Evolutionary conservation across 169 alveolate genomes (phyloP).

Genomic region (Besnoitia besnoiti): DNA sequence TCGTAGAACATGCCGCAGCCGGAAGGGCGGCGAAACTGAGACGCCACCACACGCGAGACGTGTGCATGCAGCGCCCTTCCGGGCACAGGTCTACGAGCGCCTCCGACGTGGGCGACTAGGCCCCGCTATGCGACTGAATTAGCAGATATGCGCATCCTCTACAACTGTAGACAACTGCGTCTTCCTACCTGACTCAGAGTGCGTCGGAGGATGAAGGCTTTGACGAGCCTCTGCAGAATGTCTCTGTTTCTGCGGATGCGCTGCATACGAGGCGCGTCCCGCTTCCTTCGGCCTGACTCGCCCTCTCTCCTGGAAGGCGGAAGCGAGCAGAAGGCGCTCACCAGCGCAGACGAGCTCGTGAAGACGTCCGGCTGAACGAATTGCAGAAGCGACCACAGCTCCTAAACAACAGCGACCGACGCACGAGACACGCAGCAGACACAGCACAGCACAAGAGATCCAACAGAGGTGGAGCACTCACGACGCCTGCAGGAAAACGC

Average conservation of each 20-base stretch:
- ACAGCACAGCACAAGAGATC: neutral
- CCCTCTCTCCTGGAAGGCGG: neutral
- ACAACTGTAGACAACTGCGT: neutral
- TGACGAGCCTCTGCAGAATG: neutral
- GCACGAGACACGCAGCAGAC: neutral
- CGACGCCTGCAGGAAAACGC: too few species aligned
- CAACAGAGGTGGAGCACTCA: too few species aligned
- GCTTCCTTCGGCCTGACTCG: neutral
- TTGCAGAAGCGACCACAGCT: constrained; percentile 15
- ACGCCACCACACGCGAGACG: too few species aligned
- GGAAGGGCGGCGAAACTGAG: too few species aligned
- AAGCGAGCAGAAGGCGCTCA: neutral
- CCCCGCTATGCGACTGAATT: too few species aligned
- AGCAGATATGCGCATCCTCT: neutral
- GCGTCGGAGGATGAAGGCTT: neutral
- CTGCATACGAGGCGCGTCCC: neutral
- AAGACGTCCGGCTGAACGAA: constrained; percentile 7
- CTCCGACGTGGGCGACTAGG: too few species aligned
- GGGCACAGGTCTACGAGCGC: too few species aligned
- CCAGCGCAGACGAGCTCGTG: neutral
- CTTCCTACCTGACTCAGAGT: neutral
- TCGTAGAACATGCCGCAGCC: too few species aligned
- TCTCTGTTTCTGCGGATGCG: neutral
- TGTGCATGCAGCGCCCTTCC: too few species aligned
- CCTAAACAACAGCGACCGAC: neutral